A percentile compares a stretch with the other conserved stretches of the same genome.
phyloP scores from a whole-genome alignment of 768 basidiomycete species.

The Termitomyces sp. region DNA sequence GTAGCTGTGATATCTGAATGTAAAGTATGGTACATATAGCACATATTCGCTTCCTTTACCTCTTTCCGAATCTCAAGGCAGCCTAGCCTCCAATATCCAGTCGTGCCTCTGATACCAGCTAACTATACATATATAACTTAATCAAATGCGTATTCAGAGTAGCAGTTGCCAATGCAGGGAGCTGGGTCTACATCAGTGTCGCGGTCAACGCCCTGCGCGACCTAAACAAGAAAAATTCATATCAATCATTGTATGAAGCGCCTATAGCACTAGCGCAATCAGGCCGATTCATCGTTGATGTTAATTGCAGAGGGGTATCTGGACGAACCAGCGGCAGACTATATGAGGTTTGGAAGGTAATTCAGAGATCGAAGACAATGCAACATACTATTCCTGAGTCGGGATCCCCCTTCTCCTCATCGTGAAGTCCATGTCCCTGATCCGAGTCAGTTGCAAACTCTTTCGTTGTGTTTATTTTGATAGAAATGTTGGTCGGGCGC shows the following conservation, averaged over 20 bases:
- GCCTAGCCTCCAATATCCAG: neutral
- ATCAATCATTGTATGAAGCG: neutral
- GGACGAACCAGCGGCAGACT: slow-evolving; percentile 4
- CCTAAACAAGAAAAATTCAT: neutral
- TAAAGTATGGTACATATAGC: neutral
- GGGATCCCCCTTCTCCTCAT: slow-evolving; percentile 15
- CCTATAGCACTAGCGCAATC: neutral
- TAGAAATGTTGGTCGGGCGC: slow-evolving; percentile 43
- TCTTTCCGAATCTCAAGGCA: neutral
- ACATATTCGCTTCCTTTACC: neutral
- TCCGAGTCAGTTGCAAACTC: slow-evolving; percentile 41
- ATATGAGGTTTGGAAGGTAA: neutral
- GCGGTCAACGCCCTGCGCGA: neutral
- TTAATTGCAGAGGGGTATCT: slow-evolving; percentile 7
- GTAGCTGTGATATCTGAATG: neutral
- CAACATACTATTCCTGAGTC: slow-evolving; percentile 13
- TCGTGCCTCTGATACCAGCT: neutral
- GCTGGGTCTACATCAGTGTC: neutral
- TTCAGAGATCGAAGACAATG: neutral
- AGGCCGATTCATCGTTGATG: neutral
- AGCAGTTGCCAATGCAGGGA: neutral
- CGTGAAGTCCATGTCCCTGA: slow-evolving; percentile 20
- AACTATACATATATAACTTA: neutral
- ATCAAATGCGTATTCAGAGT: neutral
- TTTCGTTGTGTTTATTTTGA: slow-evolving; percentile 52